Conservation (phyloP, 2,329 filamentous ascomycete genomes). For the Peltaster fructicola region DNA sequence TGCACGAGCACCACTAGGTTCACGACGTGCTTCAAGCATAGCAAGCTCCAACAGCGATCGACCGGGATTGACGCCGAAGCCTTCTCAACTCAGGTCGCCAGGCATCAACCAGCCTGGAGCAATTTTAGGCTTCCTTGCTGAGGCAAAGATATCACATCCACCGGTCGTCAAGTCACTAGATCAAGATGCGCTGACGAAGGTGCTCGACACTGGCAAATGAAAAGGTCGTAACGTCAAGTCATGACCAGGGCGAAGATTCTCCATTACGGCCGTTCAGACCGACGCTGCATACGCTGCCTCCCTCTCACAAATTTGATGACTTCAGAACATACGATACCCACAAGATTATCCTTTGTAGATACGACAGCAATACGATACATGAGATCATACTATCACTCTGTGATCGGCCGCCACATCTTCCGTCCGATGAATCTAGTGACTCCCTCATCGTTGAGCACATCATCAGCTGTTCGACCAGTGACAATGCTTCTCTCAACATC, state of each 20-base stretch:
- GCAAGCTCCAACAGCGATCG: conserved; percentile 19
- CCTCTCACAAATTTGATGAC: too few relatives aligned
- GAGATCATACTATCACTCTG: too few relatives aligned
- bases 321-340: too few relatives aligned
- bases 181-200: conserved; percentile 35
- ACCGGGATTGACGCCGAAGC: conserved; percentile 19
- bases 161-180: conserved; percentile 41
- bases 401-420: conserved; percentile 38
- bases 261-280: too few relatives aligned
- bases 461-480: conserved; percentile 40
- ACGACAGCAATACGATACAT: too few relatives aligned
- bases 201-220: too few relatives aligned
- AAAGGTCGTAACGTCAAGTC: too few relatives aligned
- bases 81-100: conserved; percentile 34
- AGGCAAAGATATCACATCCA: conserved; percentile 33
- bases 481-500: conserved; percentile 48
- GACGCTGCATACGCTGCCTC: too few relatives aligned
- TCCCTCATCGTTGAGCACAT: conserved; percentile 44
- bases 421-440: conserved; percentile 39
- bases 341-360: too few relatives aligned
- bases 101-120: conserved; percentile 66
- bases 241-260: too few relatives aligned
- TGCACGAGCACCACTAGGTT: conserved; percentile 1
- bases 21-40: conserved; percentile 6
- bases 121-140: conserved; percentile 51